Evolutionary conservation across 306 rosid genomes (phyloP).

Genomic region (Malus sylvestris): DNA sequence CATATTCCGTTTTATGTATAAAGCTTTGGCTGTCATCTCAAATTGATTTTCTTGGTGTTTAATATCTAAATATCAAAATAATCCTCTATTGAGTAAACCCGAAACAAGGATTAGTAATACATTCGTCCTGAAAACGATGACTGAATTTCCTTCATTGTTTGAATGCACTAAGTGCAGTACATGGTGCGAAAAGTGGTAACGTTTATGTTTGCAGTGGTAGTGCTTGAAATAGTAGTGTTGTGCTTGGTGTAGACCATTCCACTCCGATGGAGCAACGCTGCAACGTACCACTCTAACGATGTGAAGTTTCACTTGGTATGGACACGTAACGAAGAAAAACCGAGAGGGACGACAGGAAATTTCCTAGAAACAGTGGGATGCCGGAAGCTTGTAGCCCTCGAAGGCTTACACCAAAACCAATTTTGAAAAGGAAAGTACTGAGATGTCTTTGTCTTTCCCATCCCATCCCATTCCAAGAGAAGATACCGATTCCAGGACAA

Average conservation of each 20-base stretch:
- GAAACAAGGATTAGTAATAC: no score
- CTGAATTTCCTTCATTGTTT: background rate
- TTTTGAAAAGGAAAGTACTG: constrained; percentile 7
- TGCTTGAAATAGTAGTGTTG: no score
- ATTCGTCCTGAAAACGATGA: background rate
- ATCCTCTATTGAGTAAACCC: background rate
- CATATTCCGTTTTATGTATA: background rate
- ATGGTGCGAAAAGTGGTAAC: no score
- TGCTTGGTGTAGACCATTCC: no score
- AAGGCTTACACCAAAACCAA: constrained; percentile 11
- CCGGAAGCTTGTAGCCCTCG: background rate
- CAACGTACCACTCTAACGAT: no score
- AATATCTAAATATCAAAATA: background rate
- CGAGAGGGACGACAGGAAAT: background rate
- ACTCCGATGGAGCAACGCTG: no score
- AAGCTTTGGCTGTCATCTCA: background rate
- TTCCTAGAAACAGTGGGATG: background rate
- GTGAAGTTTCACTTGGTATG: no score
- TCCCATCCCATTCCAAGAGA: constrained; percentile 10
- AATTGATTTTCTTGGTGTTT: background rate
- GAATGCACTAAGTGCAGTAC: no score
- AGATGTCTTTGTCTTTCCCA: constrained; percentile 5
- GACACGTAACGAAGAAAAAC: no score
- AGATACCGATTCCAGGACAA: constrained; percentile 30
- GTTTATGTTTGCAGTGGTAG: no score